Evolutionary conservation across 768 basidiomycete genomes (phyloP).

Genomic region (Coprinellus micaceus): DNA sequence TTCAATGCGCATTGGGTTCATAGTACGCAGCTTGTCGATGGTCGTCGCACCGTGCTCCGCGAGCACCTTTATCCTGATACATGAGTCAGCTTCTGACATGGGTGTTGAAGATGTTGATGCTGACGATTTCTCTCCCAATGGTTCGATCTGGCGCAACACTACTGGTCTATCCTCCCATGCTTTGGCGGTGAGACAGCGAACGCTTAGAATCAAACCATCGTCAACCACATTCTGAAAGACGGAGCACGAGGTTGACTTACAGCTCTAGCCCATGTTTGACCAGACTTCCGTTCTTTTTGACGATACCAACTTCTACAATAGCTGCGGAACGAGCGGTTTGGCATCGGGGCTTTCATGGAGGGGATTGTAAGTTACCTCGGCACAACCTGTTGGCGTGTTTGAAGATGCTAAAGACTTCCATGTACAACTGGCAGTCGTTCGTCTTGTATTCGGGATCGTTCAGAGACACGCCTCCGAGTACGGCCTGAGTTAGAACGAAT

Average conservation of each 20-base stretch:
- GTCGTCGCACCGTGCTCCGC: slow-evolving; percentile 69
- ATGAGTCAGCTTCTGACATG: not conserved
- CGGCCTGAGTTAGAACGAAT: slow-evolving; percentile 75
- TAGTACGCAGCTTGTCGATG: slow-evolving; percentile 51
- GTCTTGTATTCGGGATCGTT: slow-evolving; percentile 66
- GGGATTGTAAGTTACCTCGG: slow-evolving; percentile 64
- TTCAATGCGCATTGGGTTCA: slow-evolving; percentile 62
- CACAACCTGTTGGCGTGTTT: slow-evolving; percentile 74
- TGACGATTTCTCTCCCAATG: slow-evolving; percentile 92
- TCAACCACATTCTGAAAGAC: no score
- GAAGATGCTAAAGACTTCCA: slow-evolving; percentile 70
- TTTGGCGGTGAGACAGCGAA: slow-evolving; percentile 75
- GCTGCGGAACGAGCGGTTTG: no score
- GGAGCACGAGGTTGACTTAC: no score
- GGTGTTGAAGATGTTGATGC: slow-evolving; percentile 20
- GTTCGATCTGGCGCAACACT: slow-evolving; percentile 81
- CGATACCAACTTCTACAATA: slow-evolving; percentile 71
- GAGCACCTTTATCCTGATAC: slow-evolving; percentile 50
- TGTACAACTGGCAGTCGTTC: slow-evolving; percentile 63
- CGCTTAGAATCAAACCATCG: slow-evolving; percentile 32
- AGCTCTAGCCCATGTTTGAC: slow-evolving; percentile 74
- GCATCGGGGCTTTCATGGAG: no score
- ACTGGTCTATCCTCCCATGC: slow-evolving; percentile 90
- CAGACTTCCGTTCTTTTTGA: slow-evolving; percentile 60
- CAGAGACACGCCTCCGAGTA: slow-evolving; percentile 68